phyloP scores from a whole-genome alignment of 306 rosid species.

The peach (Prunus persica) region Prunus_persica_NCBIv2 NC_034015.1:14109501-14110000 shows the following conservation, averaged over 20 bases:
- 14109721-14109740: too few relatives aligned
- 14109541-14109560: too few relatives aligned
- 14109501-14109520: too few relatives aligned
- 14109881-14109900: not conserved
- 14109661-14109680: too few relatives aligned
- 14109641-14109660: too few relatives aligned
- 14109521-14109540: too few relatives aligned
- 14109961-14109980: not conserved
- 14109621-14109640: too few relatives aligned
- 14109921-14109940: not conserved
- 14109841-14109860: constrained; percentile 5
- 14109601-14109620: too few relatives aligned
- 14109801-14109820: not conserved
- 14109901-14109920: not conserved
- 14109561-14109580: too few relatives aligned
- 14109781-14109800: constrained; percentile 5
- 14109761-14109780: not conserved
- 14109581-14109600: too few relatives aligned
- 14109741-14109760: not conserved
- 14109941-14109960: not conserved
- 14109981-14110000: not conserved
- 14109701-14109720: too few relatives aligned
- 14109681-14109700: too few relatives aligned
- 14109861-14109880: not conserved
- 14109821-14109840: not conserved